Percentiles rank a stretch among this genome's conserved stretches.
phyloP scores from a whole-genome alignment of 2,329 filamentous ascomycete species.

The Trichoderma polysporum region DNA sequence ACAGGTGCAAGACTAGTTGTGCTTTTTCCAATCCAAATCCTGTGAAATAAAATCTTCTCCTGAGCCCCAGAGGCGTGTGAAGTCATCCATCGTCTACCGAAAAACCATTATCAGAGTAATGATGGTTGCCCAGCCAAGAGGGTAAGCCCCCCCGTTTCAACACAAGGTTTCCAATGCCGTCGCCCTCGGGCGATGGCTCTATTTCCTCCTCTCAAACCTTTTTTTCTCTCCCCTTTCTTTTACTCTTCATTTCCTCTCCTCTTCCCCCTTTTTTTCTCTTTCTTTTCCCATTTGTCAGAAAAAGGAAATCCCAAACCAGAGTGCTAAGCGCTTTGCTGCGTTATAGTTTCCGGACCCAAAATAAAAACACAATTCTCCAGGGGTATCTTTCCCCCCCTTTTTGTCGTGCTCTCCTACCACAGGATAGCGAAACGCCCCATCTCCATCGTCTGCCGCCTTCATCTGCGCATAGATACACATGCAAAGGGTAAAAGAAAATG shows the following conservation, averaged over 20 bases:
- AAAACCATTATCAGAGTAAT: conserved; percentile 3
- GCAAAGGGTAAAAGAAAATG: conserved; percentile 12
- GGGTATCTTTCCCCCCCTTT: conserved; percentile 4
- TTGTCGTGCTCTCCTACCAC: conserved; percentile 1
- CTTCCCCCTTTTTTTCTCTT: background rate
- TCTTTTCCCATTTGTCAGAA: background rate
- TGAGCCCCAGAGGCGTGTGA: background rate
- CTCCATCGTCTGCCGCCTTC: conserved; percentile 12
- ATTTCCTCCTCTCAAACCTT: background rate
- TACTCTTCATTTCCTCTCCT: background rate
- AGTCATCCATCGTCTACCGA: background rate
- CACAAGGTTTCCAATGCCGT: conserved; percentile 12
- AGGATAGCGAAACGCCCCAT: conserved; percentile 17
- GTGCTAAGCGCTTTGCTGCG: conserved; percentile 1
- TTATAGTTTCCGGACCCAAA: conserved; percentile 12
- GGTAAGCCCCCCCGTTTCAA: background rate
- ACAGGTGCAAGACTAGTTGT: conserved; percentile 15
- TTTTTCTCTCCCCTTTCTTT: background rate
- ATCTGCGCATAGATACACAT: conserved; percentile 19
- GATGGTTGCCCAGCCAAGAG: background rate
- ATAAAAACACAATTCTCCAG: conserved; percentile 2
- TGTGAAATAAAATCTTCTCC: background rate
- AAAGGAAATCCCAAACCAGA: conserved; percentile 5
- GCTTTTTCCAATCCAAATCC: conserved; percentile 21
- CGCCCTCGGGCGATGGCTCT: background rate